Evolutionary conservation across 2,329 filamentous ascomycete genomes (phyloP).

Genomic region (Neofusicoccum sp.): DNA sequence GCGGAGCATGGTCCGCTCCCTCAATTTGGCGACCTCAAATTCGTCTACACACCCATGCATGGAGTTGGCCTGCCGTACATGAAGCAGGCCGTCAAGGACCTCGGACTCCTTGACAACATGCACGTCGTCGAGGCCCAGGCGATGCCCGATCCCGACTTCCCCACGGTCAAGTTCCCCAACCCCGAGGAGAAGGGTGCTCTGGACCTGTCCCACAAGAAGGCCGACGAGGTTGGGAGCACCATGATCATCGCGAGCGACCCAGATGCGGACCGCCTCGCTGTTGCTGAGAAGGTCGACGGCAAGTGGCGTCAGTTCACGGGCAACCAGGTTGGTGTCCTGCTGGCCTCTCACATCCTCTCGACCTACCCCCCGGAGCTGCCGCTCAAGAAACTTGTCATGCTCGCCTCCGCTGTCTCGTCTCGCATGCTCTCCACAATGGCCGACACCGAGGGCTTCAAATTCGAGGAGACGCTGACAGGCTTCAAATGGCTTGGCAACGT

Average conservation of each 20-base stretch:
- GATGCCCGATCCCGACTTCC: constrained; percentile 62
- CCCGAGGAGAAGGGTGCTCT: constrained; percentile 64
- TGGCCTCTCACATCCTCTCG: constrained; percentile 58
- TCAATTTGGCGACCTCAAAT: constrained; percentile 31
- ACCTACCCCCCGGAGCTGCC: constrained; percentile 38
- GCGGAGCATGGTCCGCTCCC: constrained; percentile 29
- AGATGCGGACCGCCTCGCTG: constrained; percentile 64
- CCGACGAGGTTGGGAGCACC: constrained; percentile 45
- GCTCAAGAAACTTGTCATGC: constrained; percentile 50
- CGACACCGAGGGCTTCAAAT: constrained; percentile 53
- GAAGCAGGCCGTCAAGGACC: constrained; percentile 37
- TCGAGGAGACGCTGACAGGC: constrained; percentile 62
- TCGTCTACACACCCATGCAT: constrained; percentile 59
- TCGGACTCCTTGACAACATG: constrained; percentile 46
- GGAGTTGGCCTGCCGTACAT: constrained; percentile 54
- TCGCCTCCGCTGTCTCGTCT: constrained; percentile 63
- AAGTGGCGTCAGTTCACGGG: constrained; percentile 62
- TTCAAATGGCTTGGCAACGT: constrained; percentile 69
- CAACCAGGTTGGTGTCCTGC: constrained; percentile 62
- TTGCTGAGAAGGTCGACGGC: constrained; percentile 57
- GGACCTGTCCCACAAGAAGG: constrained; percentile 57
- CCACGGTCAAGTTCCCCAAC: constrained; percentile 64
- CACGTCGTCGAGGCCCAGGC: constrained; percentile 51
- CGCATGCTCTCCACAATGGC: constrained; percentile 62
- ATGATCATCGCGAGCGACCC: constrained; percentile 64